Evolutionary conservation across 164 flowering plant genomes (phyloP).

Genomic region (Pachysandra terminalis): DNA sequence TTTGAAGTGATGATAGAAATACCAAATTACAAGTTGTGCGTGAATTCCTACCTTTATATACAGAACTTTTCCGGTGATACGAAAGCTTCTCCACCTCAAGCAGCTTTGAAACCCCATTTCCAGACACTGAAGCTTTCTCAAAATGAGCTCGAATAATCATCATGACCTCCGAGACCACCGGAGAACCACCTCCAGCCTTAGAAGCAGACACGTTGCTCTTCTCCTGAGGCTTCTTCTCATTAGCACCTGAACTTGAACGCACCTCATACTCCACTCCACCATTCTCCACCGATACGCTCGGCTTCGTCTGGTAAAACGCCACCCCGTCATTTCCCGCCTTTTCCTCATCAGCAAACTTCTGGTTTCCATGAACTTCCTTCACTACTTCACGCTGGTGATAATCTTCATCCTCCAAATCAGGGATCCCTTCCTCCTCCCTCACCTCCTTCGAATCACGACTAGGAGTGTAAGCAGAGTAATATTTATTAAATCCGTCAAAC

Average conservation of each 20-base stretch:
- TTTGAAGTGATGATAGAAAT: too few species aligned
- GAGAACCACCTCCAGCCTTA: constrained; percentile 32
- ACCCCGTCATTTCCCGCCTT: constrained; percentile 18
- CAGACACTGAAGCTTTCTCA: constrained; percentile 69
- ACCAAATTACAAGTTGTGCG: not conserved
- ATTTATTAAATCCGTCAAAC: constrained; percentile 47
- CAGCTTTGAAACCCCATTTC: constrained; percentile 64
- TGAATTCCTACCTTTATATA: constrained; percentile 41
- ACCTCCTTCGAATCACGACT: constrained; percentile 77
- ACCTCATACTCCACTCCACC: constrained; percentile 61
- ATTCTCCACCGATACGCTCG: constrained; percentile 28
- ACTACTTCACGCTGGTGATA: constrained; percentile 64
- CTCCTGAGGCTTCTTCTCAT: constrained; percentile 37
- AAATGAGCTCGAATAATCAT: constrained; percentile 69
- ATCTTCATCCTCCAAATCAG: constrained; percentile 93
- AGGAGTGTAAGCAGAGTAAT: constrained; percentile 53
- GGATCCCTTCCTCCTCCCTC: constrained; percentile 97
- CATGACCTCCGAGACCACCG: constrained; percentile 47
- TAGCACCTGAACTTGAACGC: constrained; percentile 54
- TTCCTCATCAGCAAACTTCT: constrained; percentile 35
- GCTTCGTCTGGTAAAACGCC: constrained; percentile 35
- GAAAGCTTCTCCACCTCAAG: constrained; percentile 85
- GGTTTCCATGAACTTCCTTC: constrained; percentile 68
- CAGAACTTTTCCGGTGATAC: constrained; percentile 55
- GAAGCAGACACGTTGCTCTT: constrained; percentile 30